Percentiles rank a stretch among this genome's conserved stretches.
These are phyloP conservation scores for Anaeramoeba flamelloides DNA, from an alignment of 78 protist species.

Conservation along the genomic window DNA sequence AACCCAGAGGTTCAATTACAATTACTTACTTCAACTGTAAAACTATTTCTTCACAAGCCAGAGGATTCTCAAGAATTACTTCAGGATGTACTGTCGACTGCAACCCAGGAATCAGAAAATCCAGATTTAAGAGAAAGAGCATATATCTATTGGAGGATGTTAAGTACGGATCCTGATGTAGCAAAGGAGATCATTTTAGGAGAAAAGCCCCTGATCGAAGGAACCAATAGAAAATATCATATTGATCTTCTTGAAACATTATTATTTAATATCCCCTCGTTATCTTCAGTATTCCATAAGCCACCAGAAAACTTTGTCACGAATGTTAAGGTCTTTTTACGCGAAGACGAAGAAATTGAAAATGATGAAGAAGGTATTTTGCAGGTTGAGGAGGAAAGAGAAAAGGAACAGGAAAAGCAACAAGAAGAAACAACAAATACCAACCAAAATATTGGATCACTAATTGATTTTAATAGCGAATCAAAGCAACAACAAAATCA, in stretches of 20 bases:
- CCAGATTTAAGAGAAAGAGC: conserved; percentile 98
- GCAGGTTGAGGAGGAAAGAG: not conserved
- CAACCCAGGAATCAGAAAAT: conserved; percentile 79
- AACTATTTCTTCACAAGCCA: conserved; percentile 84
- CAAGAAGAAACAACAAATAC: not conserved
- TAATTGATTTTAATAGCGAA: not conserved
- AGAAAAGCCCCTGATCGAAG: not conserved
- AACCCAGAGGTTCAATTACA: conserved; percentile 82
- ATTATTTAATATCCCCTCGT: not conserved
- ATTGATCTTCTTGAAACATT: not conserved
- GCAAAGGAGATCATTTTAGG: conserved; percentile 41
- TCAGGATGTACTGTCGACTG: too few species aligned
- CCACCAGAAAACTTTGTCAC: not conserved
- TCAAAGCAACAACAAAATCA: not conserved
- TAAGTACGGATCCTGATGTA: conserved; percentile 82
- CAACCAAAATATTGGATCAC: not conserved
- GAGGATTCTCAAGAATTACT: conserved; percentile 63
- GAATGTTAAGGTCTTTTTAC: not conserved
- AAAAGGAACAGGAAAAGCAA: not conserved
- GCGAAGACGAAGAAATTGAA: not conserved
- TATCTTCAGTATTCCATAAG: not conserved
- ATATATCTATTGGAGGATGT: conserved; percentile 89
- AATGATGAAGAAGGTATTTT: not conserved
- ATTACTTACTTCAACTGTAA: conserved; percentile 87
- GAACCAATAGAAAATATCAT: not conserved